A percentile compares a stretch with the other conserved stretches of the same genome.
phyloP scores from a whole-genome alignment of 352 stramenopile genomes.

The Pythium myriotylum region DNA sequence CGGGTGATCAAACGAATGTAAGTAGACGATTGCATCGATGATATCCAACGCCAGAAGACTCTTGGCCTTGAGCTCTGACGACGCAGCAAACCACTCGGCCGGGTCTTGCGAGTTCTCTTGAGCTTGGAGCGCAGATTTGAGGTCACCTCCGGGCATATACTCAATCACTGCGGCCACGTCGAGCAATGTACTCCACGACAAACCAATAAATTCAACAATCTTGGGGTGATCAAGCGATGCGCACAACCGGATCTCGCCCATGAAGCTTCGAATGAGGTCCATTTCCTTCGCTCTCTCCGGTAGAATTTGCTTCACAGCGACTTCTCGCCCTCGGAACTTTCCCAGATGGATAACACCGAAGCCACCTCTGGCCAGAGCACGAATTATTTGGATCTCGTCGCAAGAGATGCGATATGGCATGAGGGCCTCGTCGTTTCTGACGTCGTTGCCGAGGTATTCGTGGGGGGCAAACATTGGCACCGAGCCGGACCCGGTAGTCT shows the following conservation, averaged over 20 bases:
- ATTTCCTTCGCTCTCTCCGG: constrained; percentile 30
- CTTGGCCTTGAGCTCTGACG: constrained; percentile 13
- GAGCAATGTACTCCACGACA: constrained; percentile 36
- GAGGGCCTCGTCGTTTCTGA: constrained; percentile 26
- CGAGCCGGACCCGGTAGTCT: neutral
- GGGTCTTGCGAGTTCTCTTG: neutral
- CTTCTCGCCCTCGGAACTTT: constrained; percentile 2
- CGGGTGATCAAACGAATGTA: constrained; percentile 29
- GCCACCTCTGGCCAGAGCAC: constrained; percentile 22
- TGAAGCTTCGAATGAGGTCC: constrained; percentile 28
- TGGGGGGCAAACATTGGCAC: neutral
- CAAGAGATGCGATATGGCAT: constrained; percentile 17
- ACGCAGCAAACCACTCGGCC: constrained; percentile 13
- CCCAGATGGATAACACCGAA: constrained; percentile 25
- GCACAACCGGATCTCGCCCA: constrained; percentile 43
- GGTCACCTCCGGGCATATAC: constrained; percentile 33
- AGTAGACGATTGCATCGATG: constrained; percentile 30
- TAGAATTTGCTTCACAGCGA: constrained; percentile 28
- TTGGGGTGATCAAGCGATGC: constrained; percentile 37
- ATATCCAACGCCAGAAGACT: constrained; percentile 18
- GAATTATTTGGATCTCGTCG: constrained; percentile 8
- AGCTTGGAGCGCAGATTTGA: constrained; percentile 1
- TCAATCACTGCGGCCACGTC: constrained; percentile 40
- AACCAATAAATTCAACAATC: constrained; percentile 41
- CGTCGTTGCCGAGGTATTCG: constrained; percentile 28